Conservation (phyloP, 2,329 filamentous ascomycete genomes). For the Penicillium sclerotigenum region DNA sequence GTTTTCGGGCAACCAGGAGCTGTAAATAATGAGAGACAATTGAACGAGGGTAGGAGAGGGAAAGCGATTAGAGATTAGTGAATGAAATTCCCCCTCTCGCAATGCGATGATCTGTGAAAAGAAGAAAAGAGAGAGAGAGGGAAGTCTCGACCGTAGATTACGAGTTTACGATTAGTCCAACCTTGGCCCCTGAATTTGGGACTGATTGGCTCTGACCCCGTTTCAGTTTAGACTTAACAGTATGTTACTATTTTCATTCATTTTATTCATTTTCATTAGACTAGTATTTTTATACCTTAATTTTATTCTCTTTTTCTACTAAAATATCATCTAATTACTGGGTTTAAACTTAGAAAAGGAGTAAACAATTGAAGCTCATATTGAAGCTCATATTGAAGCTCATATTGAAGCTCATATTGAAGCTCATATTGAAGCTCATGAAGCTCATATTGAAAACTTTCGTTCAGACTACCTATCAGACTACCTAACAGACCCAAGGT, state of each 20-base stretch:
- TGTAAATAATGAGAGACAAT: not conserved
- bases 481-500: not conserved
- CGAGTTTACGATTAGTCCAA: not conserved
- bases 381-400: too few relatives aligned
- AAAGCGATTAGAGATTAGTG: not conserved
- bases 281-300: conserved; percentile 1
- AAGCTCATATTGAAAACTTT: not conserved
- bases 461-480: too few relatives aligned
- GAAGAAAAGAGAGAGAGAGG: conserved; percentile 6
- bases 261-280: conserved; percentile 9
- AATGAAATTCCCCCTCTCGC: conserved; percentile 7
- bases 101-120: conserved; percentile 3
- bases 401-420: too few relatives aligned
- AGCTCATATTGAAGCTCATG: not conserved
- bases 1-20: conserved; percentile 1
- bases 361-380: too few relatives aligned
- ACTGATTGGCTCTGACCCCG: conserved; percentile 17
- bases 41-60: conserved; percentile 3
- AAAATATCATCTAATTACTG: too few relatives aligned
- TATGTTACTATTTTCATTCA: conserved; percentile 10
- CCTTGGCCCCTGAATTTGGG: conserved; percentile 17
- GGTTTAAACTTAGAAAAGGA: too few relatives aligned
- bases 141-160: conserved; percentile 13
- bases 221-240: conserved; percentile 23
- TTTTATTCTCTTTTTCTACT: not conserved